phyloP scores from a whole-genome alignment of 2,329 filamentous ascomycete genomes.

The Talaromyces piceae region DNA sequence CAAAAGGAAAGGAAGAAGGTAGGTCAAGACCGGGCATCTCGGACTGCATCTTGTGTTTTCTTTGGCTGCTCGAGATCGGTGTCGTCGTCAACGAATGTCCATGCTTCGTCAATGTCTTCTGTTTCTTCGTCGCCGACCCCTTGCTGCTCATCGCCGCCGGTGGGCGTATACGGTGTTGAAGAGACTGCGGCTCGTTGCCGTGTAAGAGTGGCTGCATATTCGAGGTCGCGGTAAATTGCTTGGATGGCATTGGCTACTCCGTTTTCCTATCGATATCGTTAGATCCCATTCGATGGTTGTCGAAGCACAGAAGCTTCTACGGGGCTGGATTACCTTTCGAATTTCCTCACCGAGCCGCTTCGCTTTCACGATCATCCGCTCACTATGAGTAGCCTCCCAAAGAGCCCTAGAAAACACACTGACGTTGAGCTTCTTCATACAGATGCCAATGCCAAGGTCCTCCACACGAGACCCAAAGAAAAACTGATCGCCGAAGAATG shows the following conservation, averaged over 20 bases:
- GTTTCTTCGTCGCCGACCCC: constrained; percentile 38
- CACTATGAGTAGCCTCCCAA: constrained; percentile 84
- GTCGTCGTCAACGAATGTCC: constrained; percentile 76
- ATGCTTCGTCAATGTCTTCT: constrained; percentile 71
- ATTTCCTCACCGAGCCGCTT: constrained; percentile 77
- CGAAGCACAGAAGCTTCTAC: neutral
- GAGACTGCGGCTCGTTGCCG: constrained; percentile 47
- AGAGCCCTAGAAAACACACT: constrained; percentile 75
- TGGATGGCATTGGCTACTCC: constrained; percentile 88
- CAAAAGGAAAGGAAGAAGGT: neutral
- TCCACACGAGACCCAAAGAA: constrained; percentile 89
- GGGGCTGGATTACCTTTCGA: constrained; percentile 56
- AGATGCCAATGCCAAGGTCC: constrained; percentile 86
- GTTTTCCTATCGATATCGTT: constrained; percentile 57
- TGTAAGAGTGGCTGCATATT: constrained; percentile 81
- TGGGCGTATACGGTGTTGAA: constrained; percentile 28
- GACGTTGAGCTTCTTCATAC: constrained; percentile 82
- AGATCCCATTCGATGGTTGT: constrained; percentile 10
- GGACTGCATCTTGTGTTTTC: constrained; percentile 6
- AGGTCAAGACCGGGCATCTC: neutral
- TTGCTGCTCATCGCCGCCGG: constrained; percentile 24
- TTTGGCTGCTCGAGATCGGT: constrained; percentile 39
- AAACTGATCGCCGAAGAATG: constrained; percentile 97
- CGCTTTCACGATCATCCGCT: constrained; percentile 87
- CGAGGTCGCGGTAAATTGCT: constrained; percentile 86